These are phyloP conservation scores for Backusella macrospora DNA, from an alignment of 192 early-diverging fungal species.

Conservation along the genomic window DNA sequence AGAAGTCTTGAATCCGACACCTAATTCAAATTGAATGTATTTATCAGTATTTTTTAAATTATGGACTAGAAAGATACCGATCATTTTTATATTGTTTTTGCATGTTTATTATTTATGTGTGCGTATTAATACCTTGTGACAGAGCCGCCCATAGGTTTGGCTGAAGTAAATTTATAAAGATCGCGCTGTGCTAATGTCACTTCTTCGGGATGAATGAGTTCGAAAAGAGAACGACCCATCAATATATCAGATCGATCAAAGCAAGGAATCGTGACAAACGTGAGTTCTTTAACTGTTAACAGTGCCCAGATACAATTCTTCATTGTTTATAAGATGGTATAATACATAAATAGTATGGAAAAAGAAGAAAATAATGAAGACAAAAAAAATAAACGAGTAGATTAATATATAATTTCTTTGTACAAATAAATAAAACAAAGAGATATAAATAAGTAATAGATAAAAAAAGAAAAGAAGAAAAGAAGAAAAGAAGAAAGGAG, in stretches of 20 bases:
- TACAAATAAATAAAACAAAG: not conserved
- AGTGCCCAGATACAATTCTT: slow-evolving; percentile 31
- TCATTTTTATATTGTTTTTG: not conserved
- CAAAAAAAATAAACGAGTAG: slow-evolving; percentile 10
- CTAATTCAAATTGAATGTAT: slow-evolving; percentile 11
- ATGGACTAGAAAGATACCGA: not conserved
- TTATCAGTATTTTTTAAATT: not conserved
- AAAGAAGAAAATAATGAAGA: no score
- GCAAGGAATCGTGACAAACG: slow-evolving; percentile 25
- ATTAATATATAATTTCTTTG: not conserved
- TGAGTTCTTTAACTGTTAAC: slow-evolving; percentile 18
- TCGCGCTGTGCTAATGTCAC: slow-evolving; percentile 25
- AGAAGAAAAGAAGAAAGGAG: not conserved
- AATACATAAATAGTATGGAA: not conserved
- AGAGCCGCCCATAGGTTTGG: slow-evolving; percentile 20
- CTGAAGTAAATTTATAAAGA: slow-evolving; percentile 25
- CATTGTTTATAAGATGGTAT: not conserved
- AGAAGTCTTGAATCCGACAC: slow-evolving; percentile 24
- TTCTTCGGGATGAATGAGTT: slow-evolving; percentile 37
- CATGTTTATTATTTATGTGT: not conserved
- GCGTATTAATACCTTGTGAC: slow-evolving; percentile 25
- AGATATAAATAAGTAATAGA: not conserved
- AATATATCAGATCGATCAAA: slow-evolving; percentile 14
- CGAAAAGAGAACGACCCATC: slow-evolving; percentile 18
- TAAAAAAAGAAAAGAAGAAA: not conserved